phyloP scores from a whole-genome alignment of 2,329 filamentous ascomycete genomes.

The Penicillium sp. region DNA sequence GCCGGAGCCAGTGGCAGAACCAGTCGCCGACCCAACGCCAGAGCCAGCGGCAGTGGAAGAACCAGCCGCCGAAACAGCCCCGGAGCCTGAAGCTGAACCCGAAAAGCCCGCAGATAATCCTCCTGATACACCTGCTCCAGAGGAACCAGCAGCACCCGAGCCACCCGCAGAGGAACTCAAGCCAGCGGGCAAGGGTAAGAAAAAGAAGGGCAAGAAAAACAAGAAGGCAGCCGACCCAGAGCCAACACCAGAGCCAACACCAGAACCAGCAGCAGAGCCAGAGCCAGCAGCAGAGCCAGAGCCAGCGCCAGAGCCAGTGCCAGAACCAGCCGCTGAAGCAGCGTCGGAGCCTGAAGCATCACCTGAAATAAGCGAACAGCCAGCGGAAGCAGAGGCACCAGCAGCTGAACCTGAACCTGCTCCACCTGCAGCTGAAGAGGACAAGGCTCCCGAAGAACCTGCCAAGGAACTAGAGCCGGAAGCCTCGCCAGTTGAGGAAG shows the following conservation, averaged over 20 bases:
- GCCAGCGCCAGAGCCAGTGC: neutral
- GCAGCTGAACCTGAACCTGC: neutral
- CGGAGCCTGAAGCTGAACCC: too few relatives aligned
- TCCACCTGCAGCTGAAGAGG: neutral
- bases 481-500: conserved; percentile 11
- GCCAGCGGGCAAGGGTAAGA: conserved; percentile 13
- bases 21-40: too few relatives aligned
- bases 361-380: neutral
- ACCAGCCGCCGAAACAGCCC: too few relatives aligned
- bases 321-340: conserved; percentile 12
- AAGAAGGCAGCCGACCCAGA: conserved; percentile 12
- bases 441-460: conserved; percentile 1
- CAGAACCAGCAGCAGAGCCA: conserved; percentile 11
- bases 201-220: conserved; percentile 14
- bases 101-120: too few relatives aligned
- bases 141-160: conserved; percentile 5
- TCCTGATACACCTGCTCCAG: neutral
- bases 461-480: conserved; percentile 13
- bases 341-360: neutral
- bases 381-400: conserved; percentile 13
- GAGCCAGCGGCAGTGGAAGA: too few relatives aligned
- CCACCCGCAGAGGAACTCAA: conserved; percentile 4
- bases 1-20: too few relatives aligned
- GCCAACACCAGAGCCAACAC: neutral
- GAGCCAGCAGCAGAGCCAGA: neutral